Percentiles rank a stretch among this genome's conserved stretches.
These are phyloP conservation scores for Cystobasidium ongulense DNA, from an alignment of 768 basidiomycete genomes.

Conservation along the genomic window DNA sequence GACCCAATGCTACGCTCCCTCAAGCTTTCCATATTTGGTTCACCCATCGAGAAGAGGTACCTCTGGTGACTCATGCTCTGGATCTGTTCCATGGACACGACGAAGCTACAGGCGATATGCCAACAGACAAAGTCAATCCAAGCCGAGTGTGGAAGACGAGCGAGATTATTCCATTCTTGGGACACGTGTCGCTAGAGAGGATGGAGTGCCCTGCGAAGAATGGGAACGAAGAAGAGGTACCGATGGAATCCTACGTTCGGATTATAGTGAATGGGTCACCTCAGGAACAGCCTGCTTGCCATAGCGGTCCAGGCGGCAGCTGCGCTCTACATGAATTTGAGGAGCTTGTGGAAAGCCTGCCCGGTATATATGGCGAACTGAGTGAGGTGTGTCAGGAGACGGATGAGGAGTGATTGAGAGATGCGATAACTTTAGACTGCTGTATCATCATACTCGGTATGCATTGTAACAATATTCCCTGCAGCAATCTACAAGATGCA, in stretches of 20 bases:
- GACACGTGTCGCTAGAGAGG: constrained; percentile 47
- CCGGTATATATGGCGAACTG: constrained; percentile 8
- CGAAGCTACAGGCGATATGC: constrained; percentile 23
- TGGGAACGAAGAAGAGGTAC: background rate
- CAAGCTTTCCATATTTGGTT: constrained; percentile 47
- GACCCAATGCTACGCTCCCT: constrained; percentile 47
- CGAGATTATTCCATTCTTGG: constrained; percentile 47
- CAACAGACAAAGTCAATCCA: constrained; percentile 32
- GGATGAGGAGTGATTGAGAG: background rate
- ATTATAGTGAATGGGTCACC: constrained; percentile 23
- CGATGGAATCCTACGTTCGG: constrained; percentile 1
- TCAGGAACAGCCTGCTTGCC: constrained; percentile 6
- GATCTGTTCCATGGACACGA: constrained; percentile 46
- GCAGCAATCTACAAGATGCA: too few species aligned
- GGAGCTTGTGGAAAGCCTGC: background rate
- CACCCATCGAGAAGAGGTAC: constrained; percentile 49
- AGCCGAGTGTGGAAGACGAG: constrained; percentile 46
- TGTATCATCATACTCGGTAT: too few species aligned
- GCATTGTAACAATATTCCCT: too few species aligned
- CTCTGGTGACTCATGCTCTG: constrained; percentile 46
- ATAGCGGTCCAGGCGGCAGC: constrained; percentile 3
- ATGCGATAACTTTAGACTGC: too few species aligned
- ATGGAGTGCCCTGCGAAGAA: constrained; percentile 41
- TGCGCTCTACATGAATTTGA: constrained; percentile 6
- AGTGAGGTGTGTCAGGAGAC: constrained; percentile 1